Percentiles rank a stretch among this genome's conserved stretches.
phyloP scores from a whole-genome alignment of 345 rosid genomes.

The Streptanthus diversifolius region DNA sequence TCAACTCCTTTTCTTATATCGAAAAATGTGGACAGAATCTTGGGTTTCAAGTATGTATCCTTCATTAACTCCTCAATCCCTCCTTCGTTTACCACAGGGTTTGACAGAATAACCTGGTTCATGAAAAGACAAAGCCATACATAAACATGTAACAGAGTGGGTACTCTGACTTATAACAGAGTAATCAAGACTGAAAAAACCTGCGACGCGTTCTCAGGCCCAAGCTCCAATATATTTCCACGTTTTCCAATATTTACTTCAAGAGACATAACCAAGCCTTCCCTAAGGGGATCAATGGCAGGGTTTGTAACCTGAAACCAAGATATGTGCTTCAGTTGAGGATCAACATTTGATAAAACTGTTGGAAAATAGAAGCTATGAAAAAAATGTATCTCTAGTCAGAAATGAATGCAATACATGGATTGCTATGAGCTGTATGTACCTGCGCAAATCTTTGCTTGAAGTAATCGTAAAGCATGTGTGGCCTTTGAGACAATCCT shows the following conservation, averaged over 20 bases:
- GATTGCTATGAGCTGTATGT: conserved; percentile 5
- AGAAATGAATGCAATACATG: not conserved
- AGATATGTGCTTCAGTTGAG: not conserved
- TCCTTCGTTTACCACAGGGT: conserved; percentile 89
- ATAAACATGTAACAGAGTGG: not conserved
- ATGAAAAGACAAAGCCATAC: conserved; percentile 6
- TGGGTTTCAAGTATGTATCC: conserved; percentile 64
- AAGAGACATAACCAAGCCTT: conserved; percentile 98
- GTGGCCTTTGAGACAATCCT: conserved; percentile 77
- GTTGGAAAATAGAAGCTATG: not conserved
- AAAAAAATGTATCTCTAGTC: not conserved
- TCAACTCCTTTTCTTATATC: conserved; percentile 91
- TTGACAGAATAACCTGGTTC: conserved; percentile 68
- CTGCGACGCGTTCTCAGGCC: conserved; percentile 96
- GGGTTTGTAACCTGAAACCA: conserved; percentile 88
- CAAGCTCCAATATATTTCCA: conserved; percentile 83
- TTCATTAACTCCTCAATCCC: conserved; percentile 74
- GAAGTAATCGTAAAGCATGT: conserved; percentile 93
- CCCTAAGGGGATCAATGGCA: conserved; percentile 96
- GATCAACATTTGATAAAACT: not conserved
- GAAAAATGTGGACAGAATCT: conserved; percentile 67
- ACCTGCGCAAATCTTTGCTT: conserved; percentile 99
- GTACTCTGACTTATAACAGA: not conserved
- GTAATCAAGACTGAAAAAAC: conserved; percentile 32
- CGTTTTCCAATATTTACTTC: conserved; percentile 94